A percentile compares a stretch with the other conserved stretches of the same genome.
Evolutionary conservation across 495 filamentous ascomycete genomes (phyloP).

Genomic region (Podospora bellae-mahoneyi): DNA sequence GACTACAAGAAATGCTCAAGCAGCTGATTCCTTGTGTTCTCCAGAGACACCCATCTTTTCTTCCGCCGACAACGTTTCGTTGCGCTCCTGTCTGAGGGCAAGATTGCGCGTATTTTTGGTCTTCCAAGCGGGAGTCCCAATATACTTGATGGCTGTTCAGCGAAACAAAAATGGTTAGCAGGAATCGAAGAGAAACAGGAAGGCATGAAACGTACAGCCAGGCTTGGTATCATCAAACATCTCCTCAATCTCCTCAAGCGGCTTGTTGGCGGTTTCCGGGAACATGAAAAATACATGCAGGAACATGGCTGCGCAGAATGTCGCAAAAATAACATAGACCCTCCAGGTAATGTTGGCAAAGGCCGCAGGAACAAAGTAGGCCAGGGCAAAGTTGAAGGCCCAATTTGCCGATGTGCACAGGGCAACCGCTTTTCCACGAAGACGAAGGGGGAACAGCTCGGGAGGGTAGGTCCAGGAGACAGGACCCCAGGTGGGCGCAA

Average conservation of each 20-base stretch:
- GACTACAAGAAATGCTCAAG: background rate
- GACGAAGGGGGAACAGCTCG: slow-evolving; percentile 70
- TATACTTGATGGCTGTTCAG: slow-evolving; percentile 54
- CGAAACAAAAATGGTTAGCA: background rate
- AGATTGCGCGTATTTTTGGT: slow-evolving; percentile 43
- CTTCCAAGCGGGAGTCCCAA: slow-evolving; percentile 70
- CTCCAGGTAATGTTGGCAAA: slow-evolving; percentile 73
- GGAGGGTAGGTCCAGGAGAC: slow-evolving; percentile 74
- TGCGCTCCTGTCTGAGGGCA: slow-evolving; percentile 34
- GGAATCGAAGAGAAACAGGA: background rate
- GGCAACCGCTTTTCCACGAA: slow-evolving; percentile 71
- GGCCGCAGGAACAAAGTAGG: slow-evolving; percentile 72
- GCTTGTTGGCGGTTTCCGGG: slow-evolving; percentile 79
- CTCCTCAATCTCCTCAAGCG: slow-evolving; percentile 68
- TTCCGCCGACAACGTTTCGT: slow-evolving; percentile 30
- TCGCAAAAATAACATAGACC: slow-evolving; percentile 71
- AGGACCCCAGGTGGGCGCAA: slow-evolving; percentile 71
- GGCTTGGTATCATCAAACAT: slow-evolving; percentile 57
- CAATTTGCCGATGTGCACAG: slow-evolving; percentile 69
- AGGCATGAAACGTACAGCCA: slow-evolving; percentile 21
- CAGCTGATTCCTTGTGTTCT: background rate
- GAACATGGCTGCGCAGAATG: slow-evolving; percentile 69
- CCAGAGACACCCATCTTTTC: slow-evolving; percentile 28
- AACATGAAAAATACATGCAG: slow-evolving; percentile 78
- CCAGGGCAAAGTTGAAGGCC: slow-evolving; percentile 77